Conservation (phyloP, 495 filamentous ascomycete genomes). For the Penicillium crystallinum region DNA sequence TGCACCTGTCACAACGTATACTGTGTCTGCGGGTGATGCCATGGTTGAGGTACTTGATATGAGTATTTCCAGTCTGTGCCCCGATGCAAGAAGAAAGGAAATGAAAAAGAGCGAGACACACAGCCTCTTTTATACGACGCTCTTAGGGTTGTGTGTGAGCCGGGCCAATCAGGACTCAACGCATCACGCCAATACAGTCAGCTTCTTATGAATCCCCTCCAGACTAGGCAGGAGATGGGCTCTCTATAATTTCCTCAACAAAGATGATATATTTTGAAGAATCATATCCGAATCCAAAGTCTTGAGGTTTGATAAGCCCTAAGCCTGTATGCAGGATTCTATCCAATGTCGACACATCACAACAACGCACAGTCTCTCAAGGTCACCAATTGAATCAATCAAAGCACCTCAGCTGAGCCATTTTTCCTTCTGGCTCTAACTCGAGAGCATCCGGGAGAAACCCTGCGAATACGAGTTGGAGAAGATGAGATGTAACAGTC, state of each 20-base stretch:
- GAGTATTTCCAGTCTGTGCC: background rate
- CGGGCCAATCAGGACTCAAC: background rate
- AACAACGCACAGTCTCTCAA: too few species aligned
- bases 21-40: background rate
- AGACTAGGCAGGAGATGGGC: too few species aligned
- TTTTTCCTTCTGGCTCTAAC: too few species aligned
- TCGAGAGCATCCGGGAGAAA: background rate
- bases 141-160: background rate
- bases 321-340: too few species aligned
- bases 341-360: too few species aligned
- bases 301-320: too few species aligned
- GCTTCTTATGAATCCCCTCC: background rate
- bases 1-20: slow-evolving; percentile 23
- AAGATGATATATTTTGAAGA: too few species aligned
- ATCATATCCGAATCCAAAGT: too few species aligned
- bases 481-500: background rate
- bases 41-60: background rate
- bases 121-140: background rate
- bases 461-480: background rate
- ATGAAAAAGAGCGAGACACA: background rate
- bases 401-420: too few species aligned
- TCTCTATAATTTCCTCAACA: too few species aligned
- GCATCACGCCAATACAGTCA: background rate
- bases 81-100: background rate
- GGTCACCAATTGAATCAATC: too few species aligned